phyloP scores from a whole-genome alignment of 768 basidiomycete species.

The Russula olivacea region DNA sequence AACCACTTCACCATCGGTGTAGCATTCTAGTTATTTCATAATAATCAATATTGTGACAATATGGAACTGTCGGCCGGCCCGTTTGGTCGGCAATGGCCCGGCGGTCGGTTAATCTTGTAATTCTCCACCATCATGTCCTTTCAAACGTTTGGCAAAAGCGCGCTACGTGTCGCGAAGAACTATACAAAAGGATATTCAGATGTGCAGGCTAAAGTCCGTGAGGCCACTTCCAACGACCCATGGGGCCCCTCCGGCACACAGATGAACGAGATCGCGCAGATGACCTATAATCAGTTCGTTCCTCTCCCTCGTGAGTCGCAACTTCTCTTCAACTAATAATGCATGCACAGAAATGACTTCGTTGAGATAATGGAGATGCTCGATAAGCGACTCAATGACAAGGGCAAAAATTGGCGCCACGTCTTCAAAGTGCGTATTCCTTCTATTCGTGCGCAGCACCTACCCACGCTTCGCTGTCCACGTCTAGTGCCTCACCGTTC shows the following conservation, averaged over 20 bases:
- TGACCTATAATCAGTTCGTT: conserved; percentile 94
- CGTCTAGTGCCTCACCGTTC: conserved; percentile 74
- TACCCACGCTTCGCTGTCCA: not conserved
- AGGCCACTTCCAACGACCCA: conserved; percentile 95
- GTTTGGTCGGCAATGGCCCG: not conserved
- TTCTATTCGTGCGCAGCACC: not conserved
- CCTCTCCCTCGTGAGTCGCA: not conserved
- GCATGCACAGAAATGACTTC: conserved; percentile 70
- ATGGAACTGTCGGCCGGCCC: not conserved
- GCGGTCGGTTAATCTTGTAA: not conserved
- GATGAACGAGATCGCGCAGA: conserved; percentile 98
- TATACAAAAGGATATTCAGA: conserved; percentile 97
- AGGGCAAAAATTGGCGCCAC: conserved; percentile 99
- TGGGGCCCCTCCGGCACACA: conserved; percentile 97
- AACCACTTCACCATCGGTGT: conserved; percentile 32
- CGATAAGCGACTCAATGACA: conserved; percentile 96
- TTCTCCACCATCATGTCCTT: conserved; percentile 38
- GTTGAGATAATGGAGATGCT: conserved; percentile 99
- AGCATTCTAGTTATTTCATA: not conserved
- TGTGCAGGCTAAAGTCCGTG: conserved; percentile 89
- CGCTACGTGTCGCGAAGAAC: conserved; percentile 86
- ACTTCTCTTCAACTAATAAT: not conserved
- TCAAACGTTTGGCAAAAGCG: conserved; percentile 80
- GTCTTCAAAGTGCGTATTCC: conserved; percentile 78
- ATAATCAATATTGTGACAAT: not conserved